Conservation (phyloP, 2,329 filamentous ascomycete genomes). For the Verticillium longisporum region DNA sequence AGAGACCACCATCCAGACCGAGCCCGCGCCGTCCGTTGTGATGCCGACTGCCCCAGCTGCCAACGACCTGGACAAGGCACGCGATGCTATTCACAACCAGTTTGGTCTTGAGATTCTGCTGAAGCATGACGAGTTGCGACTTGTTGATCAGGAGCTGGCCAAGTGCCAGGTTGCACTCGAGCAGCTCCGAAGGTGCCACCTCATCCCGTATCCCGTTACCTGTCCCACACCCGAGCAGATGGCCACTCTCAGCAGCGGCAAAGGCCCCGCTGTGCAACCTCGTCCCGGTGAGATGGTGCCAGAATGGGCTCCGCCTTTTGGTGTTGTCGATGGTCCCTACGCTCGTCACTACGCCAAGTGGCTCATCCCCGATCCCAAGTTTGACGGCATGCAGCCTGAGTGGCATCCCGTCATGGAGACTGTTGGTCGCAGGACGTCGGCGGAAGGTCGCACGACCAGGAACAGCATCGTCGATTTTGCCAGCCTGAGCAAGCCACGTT, state of each 20-base stretch:
- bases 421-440: slow-evolving; percentile 34
- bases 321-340: slow-evolving; percentile 87
- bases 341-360: slow-evolving; percentile 91
- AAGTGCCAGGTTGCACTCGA: slow-evolving; percentile 93
- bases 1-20: background rate
- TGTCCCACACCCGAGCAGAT: slow-evolving; percentile 60
- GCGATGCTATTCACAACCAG: slow-evolving; percentile 74
- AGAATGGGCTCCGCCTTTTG: slow-evolving; percentile 78
- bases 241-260: slow-evolving; percentile 66
- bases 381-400: slow-evolving; percentile 61
- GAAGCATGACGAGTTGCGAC: slow-evolving; percentile 88
- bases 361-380: slow-evolving; percentile 82
- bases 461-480: slow-evolving; percentile 58
- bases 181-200: slow-evolving; percentile 83
- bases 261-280: slow-evolving; percentile 61
- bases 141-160: slow-evolving; percentile 93
- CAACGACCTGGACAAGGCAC: slow-evolving; percentile 44
- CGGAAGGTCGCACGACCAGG: slow-evolving; percentile 73
- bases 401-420: slow-evolving; percentile 33
- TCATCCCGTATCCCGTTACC: slow-evolving; percentile 81
- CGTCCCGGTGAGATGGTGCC: slow-evolving; percentile 59
- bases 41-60: slow-evolving; percentile 6
- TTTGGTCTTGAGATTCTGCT: slow-evolving; percentile 86
- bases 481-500: slow-evolving; percentile 40
- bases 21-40: background rate